phyloP scores from a whole-genome alignment of 2,329 filamentous ascomycete species.

The Hypoxylon sp. region DNA sequence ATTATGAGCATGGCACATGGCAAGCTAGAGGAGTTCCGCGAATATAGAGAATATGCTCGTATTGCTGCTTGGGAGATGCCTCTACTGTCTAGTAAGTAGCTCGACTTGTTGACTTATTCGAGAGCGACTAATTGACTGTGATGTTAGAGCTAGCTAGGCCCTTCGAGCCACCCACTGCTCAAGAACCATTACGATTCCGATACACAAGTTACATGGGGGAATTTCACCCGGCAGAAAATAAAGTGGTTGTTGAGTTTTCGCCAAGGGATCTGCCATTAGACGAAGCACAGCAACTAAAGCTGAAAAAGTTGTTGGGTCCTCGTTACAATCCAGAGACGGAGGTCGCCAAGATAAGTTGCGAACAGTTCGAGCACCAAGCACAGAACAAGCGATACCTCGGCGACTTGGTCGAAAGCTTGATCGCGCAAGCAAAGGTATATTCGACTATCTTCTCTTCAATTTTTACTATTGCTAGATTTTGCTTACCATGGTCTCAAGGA shows the following conservation, averaged over 20 bases:
- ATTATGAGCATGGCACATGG: conserved; percentile 86
- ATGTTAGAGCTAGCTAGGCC: conserved; percentile 84
- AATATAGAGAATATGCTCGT: conserved; percentile 89
- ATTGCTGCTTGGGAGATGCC: conserved; percentile 97
- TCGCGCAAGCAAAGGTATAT: conserved; percentile 79
- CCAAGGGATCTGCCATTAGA: conserved; percentile 80
- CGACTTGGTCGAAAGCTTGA: conserved; percentile 80
- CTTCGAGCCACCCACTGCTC: conserved; percentile 77
- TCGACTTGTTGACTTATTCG: neutral
- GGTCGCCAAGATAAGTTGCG: conserved; percentile 89
- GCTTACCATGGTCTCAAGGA: conserved; percentile 63
- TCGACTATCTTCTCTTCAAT: neutral
- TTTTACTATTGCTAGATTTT: conserved; percentile 10
- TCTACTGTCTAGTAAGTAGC: conserved; percentile 82
- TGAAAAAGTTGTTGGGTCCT: conserved; percentile 87
- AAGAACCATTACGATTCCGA: conserved; percentile 88
- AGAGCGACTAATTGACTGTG: conserved; percentile 19
- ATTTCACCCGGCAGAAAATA: conserved; percentile 88
- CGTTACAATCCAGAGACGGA: conserved; percentile 90
- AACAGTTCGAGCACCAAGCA: conserved; percentile 87
- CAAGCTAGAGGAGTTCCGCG: conserved; percentile 89
- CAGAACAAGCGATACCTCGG: conserved; percentile 98
- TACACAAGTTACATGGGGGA: conserved; percentile 98
- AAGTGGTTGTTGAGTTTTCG: conserved; percentile 93
- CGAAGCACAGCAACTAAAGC: conserved; percentile 78